phyloP scores from a whole-genome alignment of 2,329 filamentous ascomycete species.

The Pseudogymnoascus sp. region DNA sequence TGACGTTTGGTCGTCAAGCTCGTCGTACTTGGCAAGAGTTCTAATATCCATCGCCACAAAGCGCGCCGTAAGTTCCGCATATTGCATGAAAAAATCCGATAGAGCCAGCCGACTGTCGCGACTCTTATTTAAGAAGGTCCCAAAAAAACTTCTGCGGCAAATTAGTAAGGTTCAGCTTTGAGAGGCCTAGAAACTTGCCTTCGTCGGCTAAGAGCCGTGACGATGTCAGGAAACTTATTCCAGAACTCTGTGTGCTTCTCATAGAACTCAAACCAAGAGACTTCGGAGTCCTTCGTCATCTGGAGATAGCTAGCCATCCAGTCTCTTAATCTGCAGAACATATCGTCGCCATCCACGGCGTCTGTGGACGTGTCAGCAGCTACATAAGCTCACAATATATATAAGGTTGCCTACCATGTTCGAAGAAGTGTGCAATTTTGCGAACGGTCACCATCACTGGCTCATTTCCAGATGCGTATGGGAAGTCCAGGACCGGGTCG shows the following conservation, averaged over 20 bases:
- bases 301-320: conserved; percentile 44
- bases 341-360: conserved; percentile 34
- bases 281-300: conserved; percentile 30
- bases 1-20: conserved; percentile 24
- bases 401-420: conserved; percentile 30
- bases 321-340: conserved; percentile 35
- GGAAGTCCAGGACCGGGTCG: conserved; percentile 41
- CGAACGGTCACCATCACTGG: conserved; percentile 16
- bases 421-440: conserved; percentile 27
- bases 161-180: conserved; percentile 14
- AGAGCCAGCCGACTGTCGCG: conserved; percentile 19
- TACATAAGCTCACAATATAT: conserved; percentile 15
- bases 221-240: conserved; percentile 42
- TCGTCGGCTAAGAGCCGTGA: conserved; percentile 33
- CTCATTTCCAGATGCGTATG: conserved; percentile 27
- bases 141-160: conserved; percentile 24
- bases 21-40: conserved; percentile 24
- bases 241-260: conserved; percentile 41
- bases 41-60: conserved; percentile 43
- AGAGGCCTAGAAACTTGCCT: conserved; percentile 30
- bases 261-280: conserved; percentile 35
- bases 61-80: conserved; percentile 41
- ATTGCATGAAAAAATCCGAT: conserved; percentile 24
- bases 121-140: conserved; percentile 22
- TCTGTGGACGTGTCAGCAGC: conserved; percentile 30